phyloP scores from a whole-genome alignment of 495 filamentous ascomycete species.

The Daldinia loculata region DNA sequence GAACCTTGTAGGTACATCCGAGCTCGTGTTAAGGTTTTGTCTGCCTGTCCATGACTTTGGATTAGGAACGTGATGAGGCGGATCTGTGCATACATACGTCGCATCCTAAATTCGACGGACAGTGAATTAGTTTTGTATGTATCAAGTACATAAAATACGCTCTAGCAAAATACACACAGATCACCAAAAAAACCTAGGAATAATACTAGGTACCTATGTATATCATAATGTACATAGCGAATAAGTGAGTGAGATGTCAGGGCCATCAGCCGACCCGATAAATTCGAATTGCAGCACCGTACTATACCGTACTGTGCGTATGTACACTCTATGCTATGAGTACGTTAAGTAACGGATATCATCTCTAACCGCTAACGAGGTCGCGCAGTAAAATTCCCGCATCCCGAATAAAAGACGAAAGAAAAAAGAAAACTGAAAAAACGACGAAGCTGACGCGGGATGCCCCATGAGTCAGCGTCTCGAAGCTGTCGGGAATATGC shows the following conservation, averaged over 20 bases:
- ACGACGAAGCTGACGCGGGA: background rate
- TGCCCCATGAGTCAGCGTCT: background rate
- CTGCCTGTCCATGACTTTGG: too few relatives aligned
- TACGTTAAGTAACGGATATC: conserved; percentile 1
- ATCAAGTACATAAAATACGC: too few relatives aligned
- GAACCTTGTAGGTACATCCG: too few relatives aligned
- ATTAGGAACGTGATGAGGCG: too few relatives aligned
- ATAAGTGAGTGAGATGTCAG: background rate
- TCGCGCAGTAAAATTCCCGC: conserved; percentile 18
- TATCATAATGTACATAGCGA: too few relatives aligned
- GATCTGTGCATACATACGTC: too few relatives aligned
- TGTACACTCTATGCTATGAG: background rate
- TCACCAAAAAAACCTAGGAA: too few relatives aligned
- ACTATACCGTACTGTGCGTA: background rate
- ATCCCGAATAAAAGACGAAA: conserved; percentile 16
- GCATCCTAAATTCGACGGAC: too few relatives aligned
- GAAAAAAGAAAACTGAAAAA: background rate
- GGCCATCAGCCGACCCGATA: background rate
- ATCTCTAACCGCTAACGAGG: conserved; percentile 6
- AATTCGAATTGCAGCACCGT: background rate
- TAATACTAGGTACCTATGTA: too few relatives aligned
- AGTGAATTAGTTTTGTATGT: too few relatives aligned
- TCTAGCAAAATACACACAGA: too few relatives aligned
- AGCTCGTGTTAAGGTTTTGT: too few relatives aligned
- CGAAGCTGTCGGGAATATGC: background rate